Conservation (phyloP, 257 asterid genomes). For the Solanum virginianum region DNA sequence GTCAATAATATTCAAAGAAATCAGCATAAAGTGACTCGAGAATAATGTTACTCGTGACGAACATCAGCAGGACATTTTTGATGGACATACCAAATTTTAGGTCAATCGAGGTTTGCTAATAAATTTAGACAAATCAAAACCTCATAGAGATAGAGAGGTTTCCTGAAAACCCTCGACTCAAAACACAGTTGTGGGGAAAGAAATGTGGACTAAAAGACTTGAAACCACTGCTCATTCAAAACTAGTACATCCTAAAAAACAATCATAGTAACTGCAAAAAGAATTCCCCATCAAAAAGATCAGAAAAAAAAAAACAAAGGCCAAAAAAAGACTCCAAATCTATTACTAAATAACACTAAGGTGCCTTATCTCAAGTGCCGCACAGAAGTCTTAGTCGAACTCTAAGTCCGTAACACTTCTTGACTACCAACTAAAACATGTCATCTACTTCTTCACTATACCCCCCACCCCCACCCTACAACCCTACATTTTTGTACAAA, state of each 20-base stretch:
- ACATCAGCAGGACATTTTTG: no score
- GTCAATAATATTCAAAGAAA: no score
- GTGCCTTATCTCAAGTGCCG: not conserved
- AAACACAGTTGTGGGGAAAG: not conserved
- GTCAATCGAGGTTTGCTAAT: no score
- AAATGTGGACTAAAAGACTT: not conserved
- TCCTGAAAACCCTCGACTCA: no score
- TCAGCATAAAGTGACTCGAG: no score
- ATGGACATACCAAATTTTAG: no score
- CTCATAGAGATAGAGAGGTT: no score
- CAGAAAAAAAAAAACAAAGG: not conserved
- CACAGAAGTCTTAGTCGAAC: no score
- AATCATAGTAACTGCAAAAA: not conserved
- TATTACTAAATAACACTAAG: slow-evolving; percentile 11
- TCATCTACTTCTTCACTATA: slow-evolving; percentile 13
- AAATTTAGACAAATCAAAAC: no score
- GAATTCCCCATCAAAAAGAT: slow-evolving; percentile 10
- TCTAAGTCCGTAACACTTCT: no score
- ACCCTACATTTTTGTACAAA: slow-evolving; percentile 16
- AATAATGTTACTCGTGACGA: not conserved
- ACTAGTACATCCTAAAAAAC: not conserved
- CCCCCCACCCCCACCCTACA: not conserved
- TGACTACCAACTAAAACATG: slow-evolving; percentile 11
- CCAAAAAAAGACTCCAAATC: slow-evolving; percentile 2
- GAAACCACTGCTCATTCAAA: not conserved